Percentiles rank a stretch among this genome's conserved stretches.
These are phyloP conservation scores for Cyclotella distinguenda DNA, from an alignment of 108 stramenopile species.

Conservation along the genomic window DNA sequence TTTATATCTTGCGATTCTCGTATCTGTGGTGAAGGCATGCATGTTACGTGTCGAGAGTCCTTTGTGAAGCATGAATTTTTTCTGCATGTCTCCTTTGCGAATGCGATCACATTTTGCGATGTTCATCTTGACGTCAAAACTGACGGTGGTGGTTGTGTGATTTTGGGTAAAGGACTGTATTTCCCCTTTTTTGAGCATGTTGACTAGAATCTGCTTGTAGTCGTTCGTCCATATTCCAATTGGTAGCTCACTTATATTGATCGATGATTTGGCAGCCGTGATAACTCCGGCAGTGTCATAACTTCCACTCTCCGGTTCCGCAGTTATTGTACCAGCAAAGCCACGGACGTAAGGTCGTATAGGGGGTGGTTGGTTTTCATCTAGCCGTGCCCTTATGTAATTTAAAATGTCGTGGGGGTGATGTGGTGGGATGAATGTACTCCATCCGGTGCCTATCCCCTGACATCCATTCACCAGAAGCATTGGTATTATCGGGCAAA, in stretches of 20 bases:
- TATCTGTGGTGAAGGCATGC: conserved; percentile 81
- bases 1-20: conserved; percentile 63
- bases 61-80: conserved; percentile 66
- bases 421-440: conserved; percentile 85
- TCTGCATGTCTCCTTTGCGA: conserved; percentile 51
- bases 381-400: conserved; percentile 71
- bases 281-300: conserved; percentile 59
- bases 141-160: conserved; percentile 82
- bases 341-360: conserved; percentile 68
- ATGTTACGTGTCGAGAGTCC: conserved; percentile 79
- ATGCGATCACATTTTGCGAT: conserved; percentile 53
- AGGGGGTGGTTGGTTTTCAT: conserved; percentile 42
- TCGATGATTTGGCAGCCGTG: conserved; percentile 40
- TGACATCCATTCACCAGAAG: conserved; percentile 87
- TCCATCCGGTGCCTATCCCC: conserved; percentile 97
- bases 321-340: conserved; percentile 68
- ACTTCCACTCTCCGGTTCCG: conserved; percentile 29
- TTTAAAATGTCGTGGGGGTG: conserved; percentile 80
- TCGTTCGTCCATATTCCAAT: conserved; percentile 84
- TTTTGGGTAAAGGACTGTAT: conserved; percentile 76
- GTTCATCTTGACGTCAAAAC: conserved; percentile 67
- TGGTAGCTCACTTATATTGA: conserved; percentile 87
- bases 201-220: conserved; percentile 73
- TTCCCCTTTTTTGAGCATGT: conserved; percentile 60
- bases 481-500: conserved; percentile 85